Percentiles rank a stretch among this genome's conserved stretches.
Conservation (phyloP, 805 yeast genomes). For the Yarrowia bubula region DNA sequence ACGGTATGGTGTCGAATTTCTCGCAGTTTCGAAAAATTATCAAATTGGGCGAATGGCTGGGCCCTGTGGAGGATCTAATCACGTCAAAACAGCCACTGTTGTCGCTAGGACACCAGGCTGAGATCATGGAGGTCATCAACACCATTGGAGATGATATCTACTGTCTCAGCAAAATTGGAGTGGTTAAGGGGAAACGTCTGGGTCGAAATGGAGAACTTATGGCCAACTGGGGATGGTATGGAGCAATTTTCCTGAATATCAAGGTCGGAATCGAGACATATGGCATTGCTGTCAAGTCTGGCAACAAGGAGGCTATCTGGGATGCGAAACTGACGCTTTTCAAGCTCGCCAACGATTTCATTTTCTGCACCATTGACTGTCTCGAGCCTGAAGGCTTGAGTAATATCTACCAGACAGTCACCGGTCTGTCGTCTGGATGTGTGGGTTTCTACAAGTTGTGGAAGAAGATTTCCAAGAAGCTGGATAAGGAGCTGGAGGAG, state of each 20-base stretch:
- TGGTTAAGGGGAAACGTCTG: slow-evolving; percentile 30
- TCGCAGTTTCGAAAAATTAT: slow-evolving; percentile 37
- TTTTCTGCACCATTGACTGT: slow-evolving; percentile 36
- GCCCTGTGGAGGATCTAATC: slow-evolving; percentile 27
- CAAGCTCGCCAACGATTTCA: slow-evolving; percentile 36
- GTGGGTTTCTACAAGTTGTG: slow-evolving; percentile 33
- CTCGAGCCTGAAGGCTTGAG: slow-evolving; percentile 31
- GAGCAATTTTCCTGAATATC: slow-evolving; percentile 32
- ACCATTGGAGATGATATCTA: slow-evolving; percentile 37
- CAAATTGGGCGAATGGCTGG: slow-evolving; percentile 37
- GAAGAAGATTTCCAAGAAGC: slow-evolving; percentile 23
- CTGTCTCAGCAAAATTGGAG: slow-evolving; percentile 36
- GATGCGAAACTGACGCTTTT: slow-evolving; percentile 19
- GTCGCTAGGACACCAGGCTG: slow-evolving; percentile 13
- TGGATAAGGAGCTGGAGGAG: slow-evolving; percentile 9
- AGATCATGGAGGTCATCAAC: slow-evolving; percentile 34
- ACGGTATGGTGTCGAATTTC: slow-evolving; percentile 34
- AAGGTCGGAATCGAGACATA: background rate
- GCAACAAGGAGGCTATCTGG: background rate
- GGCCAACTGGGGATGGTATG: slow-evolving; percentile 36
- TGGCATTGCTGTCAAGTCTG: background rate
- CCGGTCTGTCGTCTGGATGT: slow-evolving; percentile 34
- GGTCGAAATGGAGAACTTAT: slow-evolving; percentile 32
- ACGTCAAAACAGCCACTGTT: background rate
- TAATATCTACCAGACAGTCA: slow-evolving; percentile 32